Percentiles rank a stretch among this genome's conserved stretches.
Conservation (phyloP, 2,329 filamentous ascomycete genomes). For the Cordyceps cicadae region DNA sequence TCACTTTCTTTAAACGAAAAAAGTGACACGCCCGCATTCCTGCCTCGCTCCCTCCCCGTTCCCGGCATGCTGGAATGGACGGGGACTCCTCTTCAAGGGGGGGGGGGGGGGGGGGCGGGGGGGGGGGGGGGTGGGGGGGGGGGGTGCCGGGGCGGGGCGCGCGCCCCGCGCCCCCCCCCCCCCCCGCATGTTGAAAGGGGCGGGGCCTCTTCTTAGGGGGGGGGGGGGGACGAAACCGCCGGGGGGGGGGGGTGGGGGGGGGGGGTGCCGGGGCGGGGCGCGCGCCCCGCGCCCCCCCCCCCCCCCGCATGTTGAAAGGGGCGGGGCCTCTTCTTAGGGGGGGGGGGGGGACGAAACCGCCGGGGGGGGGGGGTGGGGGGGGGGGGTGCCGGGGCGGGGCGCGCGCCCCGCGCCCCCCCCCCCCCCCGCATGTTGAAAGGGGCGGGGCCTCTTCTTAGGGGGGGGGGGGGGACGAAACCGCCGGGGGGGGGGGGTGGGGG, state of each 20-base stretch:
- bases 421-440: background rate
- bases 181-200: background rate
- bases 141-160: no score
- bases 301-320: background rate
- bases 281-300: background rate
- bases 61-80: background rate
- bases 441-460: background rate
- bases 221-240: no score
- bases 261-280: no score
- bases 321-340: background rate
- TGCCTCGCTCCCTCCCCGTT: background rate
- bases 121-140: no score
- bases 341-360: no score
- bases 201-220: background rate
- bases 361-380: background rate
- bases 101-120: no score
- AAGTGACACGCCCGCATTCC: background rate
- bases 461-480: no score
- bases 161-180: background rate
- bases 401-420: background rate
- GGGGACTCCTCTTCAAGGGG: background rate
- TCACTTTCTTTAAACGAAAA: background rate
- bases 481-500: background rate
- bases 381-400: no score
- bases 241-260: background rate